phyloP scores from a whole-genome alignment of 2,329 filamentous ascomycete genomes.

The Colletotrichum coccodes region DNA sequence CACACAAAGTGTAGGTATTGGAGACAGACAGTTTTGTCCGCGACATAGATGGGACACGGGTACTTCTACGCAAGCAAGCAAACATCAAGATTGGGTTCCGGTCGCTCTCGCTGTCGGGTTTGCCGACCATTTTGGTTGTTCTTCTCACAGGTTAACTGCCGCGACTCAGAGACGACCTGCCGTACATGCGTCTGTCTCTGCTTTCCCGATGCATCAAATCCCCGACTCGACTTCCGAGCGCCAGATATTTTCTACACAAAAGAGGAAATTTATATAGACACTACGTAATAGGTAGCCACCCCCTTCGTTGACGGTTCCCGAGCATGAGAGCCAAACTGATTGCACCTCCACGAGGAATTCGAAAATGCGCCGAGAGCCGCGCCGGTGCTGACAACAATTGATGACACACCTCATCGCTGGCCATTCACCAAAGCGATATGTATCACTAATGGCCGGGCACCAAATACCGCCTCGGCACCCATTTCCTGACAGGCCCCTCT shows the following conservation, averaged over 20 bases:
- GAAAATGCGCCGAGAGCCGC: constrained; percentile 21
- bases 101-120: not conserved
- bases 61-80: not conserved
- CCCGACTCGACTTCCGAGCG: not conserved
- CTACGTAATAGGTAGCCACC: not conserved
- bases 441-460: not conserved
- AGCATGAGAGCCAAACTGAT: not conserved
- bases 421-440: not conserved
- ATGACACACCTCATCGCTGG: constrained; percentile 2
- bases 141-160: not conserved
- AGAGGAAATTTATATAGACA: not conserved
- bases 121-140: not conserved
- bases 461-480: not conserved
- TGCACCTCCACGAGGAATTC: not conserved
- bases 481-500: not conserved
- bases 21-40: not conserved
- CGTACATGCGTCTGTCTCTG: not conserved
- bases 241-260: not conserved
- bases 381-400: constrained; percentile 10
- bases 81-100: not conserved
- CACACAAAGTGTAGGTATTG: not conserved
- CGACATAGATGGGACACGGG: not conserved
- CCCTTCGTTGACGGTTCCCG: too few species aligned
- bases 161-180: not conserved
- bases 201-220: not conserved